Conservation (phyloP, 2,329 filamentous ascomycete genomes). For the Aureobasidium namibiae region DNA sequence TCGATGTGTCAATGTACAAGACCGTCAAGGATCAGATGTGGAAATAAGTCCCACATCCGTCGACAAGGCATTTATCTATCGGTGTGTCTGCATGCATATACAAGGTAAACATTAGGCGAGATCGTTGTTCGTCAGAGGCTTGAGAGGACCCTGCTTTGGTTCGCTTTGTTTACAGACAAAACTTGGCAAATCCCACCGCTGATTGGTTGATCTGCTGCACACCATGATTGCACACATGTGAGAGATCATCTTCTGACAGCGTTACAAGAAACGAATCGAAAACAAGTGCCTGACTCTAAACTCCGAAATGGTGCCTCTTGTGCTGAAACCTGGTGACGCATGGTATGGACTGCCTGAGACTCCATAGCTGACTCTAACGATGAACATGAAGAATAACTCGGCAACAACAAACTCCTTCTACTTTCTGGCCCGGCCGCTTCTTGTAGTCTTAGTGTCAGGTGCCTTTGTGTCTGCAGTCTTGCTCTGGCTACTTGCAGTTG, state of each 20-base stretch:
- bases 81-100: neutral
- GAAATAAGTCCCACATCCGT: neutral
- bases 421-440: conserved; percentile 6
- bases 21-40: neutral
- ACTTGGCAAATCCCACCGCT: neutral
- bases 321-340: conserved; percentile 5
- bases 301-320: neutral
- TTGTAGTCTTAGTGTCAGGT: neutral
- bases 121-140: conserved; percentile 9
- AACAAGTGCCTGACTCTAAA: neutral
- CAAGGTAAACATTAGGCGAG: neutral
- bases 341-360: neutral
- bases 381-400: neutral
- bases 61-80: conserved; percentile 7
- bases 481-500: conserved; percentile 30
- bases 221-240: neutral
- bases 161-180: conserved; percentile 1
- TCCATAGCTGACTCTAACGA: neutral
- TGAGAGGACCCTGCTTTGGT: neutral
- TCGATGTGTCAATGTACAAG: neutral
- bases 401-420: neutral
- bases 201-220: neutral
- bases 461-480: conserved; percentile 12
- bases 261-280: neutral
- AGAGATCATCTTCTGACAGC: neutral